A percentile compares a stretch with the other conserved stretches of the same genome.
Evolutionary conservation across 371 early-diverging fungal genomes (phyloP).

Genomic region (Mucor racemosus): DNA sequence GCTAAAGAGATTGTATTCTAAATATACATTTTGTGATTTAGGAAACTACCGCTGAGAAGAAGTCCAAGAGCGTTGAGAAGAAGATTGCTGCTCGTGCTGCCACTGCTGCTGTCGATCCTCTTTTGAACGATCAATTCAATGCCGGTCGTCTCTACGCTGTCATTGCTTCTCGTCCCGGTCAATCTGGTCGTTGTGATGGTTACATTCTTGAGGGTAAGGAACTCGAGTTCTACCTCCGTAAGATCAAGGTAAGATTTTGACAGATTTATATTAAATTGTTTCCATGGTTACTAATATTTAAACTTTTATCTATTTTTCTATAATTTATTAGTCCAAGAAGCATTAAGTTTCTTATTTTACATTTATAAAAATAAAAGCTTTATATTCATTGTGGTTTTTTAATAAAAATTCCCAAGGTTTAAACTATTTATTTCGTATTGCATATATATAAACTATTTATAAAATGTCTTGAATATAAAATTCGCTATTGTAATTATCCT

Average conservation of each 20-base stretch:
- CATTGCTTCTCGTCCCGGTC: conserved; percentile 98
- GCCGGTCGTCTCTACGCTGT: conserved; percentile 96
- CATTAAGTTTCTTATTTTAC: conserved; percentile 24
- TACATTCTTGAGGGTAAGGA: conserved; percentile 99
- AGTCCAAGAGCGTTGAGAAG: conserved; percentile 90
- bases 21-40: conserved; percentile 1
- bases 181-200: conserved; percentile 98
- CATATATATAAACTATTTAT: not conserved
- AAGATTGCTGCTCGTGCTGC: conserved; percentile 88
- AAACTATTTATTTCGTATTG: not conserved
- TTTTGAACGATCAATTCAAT: conserved; percentile 93
- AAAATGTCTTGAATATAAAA: not conserved
- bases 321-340: conserved; percentile 35
- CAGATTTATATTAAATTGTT: not conserved
- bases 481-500: too few species aligned
- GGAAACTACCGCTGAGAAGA: conserved; percentile 75
- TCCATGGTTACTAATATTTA: not conserved
- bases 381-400: conserved; percentile 14
- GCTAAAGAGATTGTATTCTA: too few species aligned
- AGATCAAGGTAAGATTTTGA: conserved; percentile 72
- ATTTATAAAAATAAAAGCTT: conserved; percentile 17
- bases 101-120: conserved; percentile 84
- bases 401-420: conserved; percentile 1
- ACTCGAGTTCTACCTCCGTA: conserved; percentile 95
- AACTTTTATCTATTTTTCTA: not conserved